phyloP scores from a whole-genome alignment of 805 yeast genomes.

The Saccharomycopsis fodiens region DNA sequence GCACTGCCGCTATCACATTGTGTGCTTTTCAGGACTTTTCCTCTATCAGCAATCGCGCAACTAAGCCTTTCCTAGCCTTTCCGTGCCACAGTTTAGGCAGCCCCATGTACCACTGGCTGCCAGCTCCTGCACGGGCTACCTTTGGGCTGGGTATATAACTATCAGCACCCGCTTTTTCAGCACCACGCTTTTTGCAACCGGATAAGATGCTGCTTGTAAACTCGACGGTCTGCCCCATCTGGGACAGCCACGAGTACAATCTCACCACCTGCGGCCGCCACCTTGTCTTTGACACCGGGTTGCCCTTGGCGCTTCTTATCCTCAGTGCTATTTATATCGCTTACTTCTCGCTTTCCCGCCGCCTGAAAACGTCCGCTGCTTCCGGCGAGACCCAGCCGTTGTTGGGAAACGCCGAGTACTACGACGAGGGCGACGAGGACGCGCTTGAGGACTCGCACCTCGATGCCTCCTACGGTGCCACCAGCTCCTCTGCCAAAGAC shows the following conservation, averaged over 20 bases:
- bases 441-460: constrained; percentile 6
- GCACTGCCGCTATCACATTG: too few species aligned
- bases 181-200: too few species aligned
- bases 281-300: constrained; percentile 28
- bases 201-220: background rate
- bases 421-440: constrained; percentile 14
- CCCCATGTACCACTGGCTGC: background rate
- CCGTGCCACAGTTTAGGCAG: background rate
- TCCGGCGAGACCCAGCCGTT: constrained; percentile 11
- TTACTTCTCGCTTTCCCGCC: constrained; percentile 17
- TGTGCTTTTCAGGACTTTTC: too few species aligned
- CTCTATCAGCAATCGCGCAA: too few species aligned
- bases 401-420: constrained; percentile 1
- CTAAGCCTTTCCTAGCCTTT: too few species aligned
- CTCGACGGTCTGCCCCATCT: constrained; percentile 3
- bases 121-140: background rate
- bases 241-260: constrained; percentile 27
- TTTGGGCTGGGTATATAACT: background rate
- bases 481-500: constrained; percentile 16
- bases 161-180: too few species aligned
- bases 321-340: constrained; percentile 26
- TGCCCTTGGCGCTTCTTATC: constrained; percentile 29
- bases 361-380: background rate
- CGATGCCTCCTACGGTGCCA: constrained; percentile 17
- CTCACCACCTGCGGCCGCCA: constrained; percentile 41